Evolutionary conservation across 441 rosid genomes (phyloP).

Genomic region (Metrosideros polymorpha): DNA sequence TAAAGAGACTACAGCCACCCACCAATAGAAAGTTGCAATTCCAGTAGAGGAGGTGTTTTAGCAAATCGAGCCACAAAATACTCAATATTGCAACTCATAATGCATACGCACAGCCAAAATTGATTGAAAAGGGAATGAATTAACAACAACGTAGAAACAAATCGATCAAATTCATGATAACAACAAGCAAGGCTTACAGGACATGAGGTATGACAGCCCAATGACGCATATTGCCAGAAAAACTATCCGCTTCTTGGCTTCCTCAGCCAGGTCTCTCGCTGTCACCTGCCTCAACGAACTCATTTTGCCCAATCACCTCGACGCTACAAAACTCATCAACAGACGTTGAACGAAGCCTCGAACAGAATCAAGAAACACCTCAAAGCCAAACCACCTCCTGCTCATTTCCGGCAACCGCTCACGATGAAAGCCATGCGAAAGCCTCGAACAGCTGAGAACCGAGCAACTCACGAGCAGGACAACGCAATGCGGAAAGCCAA

Average conservation of each 20-base stretch:
- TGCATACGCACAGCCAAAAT: neutral
- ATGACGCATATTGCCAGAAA: conserved; percentile 77
- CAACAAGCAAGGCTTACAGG: conserved; percentile 39
- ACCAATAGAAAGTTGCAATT: neutral
- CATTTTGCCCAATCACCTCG: conserved; percentile 25
- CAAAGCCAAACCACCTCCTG: neutral
- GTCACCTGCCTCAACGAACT: conserved; percentile 57
- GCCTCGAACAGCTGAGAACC: neutral
- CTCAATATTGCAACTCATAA: neutral
- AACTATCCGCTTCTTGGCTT: conserved; percentile 89
- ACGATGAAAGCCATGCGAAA: neutral
- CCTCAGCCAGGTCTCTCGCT: conserved; percentile 79
- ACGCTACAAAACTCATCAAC: neutral
- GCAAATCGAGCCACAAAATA: neutral
- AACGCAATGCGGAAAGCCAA: neutral
- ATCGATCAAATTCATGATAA: neutral
- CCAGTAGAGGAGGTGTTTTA: neutral
- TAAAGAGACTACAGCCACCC: neutral
- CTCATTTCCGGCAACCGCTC: neutral
- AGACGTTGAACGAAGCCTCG: neutral
- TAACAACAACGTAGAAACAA: neutral
- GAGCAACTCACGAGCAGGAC: conserved; percentile 4
- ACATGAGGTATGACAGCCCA: conserved; percentile 92
- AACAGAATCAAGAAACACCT: neutral
- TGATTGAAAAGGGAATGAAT: neutral